Evolutionary conservation across 2,329 filamentous ascomycete species (phyloP).

Genomic region (Penicillium sclerotiorum): DNA sequence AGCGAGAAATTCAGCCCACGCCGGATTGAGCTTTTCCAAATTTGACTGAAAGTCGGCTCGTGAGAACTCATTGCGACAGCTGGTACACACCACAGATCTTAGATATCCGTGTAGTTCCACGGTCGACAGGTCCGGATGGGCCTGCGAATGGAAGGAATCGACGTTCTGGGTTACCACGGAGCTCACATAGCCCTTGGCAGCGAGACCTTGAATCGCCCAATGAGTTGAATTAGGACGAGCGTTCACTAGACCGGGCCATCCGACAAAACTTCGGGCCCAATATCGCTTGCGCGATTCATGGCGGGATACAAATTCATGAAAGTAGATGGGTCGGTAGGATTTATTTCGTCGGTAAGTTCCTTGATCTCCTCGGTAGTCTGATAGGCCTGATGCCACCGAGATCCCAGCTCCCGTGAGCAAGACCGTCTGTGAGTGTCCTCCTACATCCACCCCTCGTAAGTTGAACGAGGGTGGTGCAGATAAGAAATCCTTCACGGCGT

Average conservation of each 20-base stretch:
- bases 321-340: slow-evolving; percentile 88
- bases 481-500: slow-evolving; percentile 77
- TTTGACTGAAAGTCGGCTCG: slow-evolving; percentile 75
- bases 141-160: slow-evolving; percentile 83
- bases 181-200: slow-evolving; percentile 69
- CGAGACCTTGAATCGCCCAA: slow-evolving; percentile 73
- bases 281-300: slow-evolving; percentile 90
- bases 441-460: slow-evolving; percentile 47
- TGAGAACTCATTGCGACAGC: slow-evolving; percentile 71
- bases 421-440: slow-evolving; percentile 60
- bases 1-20: slow-evolving; percentile 76
- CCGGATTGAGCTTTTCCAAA: slow-evolving; percentile 77
- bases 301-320: slow-evolving; percentile 78
- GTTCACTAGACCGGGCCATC: slow-evolving; percentile 79
- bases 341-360: slow-evolving; percentile 94
- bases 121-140: slow-evolving; percentile 74
- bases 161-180: slow-evolving; percentile 94
- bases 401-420: slow-evolving; percentile 84
- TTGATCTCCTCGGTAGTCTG: slow-evolving; percentile 86
- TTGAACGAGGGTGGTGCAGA: slow-evolving; percentile 58
- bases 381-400: slow-evolving; percentile 87
- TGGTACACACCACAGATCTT: slow-evolving; percentile 76
- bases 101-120: slow-evolving; percentile 92
- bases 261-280: slow-evolving; percentile 92
- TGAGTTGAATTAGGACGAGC: slow-evolving; percentile 82